These are phyloP conservation scores for Microsporum canis DNA, from an alignment of 2,329 filamentous ascomycete species.

Conservation along the genomic window DNA sequence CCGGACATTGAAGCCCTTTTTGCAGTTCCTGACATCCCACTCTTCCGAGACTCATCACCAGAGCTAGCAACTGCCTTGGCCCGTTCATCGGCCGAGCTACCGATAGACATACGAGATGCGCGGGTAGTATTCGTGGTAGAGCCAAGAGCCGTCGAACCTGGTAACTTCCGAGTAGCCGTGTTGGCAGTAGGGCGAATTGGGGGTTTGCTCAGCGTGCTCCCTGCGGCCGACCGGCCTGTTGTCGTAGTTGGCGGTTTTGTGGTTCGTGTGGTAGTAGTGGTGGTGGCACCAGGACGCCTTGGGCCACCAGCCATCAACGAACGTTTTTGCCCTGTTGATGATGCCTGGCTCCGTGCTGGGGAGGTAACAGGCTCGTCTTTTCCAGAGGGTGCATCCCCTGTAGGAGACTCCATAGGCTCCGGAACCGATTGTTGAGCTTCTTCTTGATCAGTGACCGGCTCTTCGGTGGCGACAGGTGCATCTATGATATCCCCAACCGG, in stretches of 20 bases:
- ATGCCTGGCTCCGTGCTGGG: background rate
- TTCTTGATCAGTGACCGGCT: background rate
- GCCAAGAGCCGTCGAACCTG: conserved; percentile 21
- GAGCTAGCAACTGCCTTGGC: conserved; percentile 32
- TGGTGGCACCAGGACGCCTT: conserved; percentile 22
- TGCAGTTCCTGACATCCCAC: conserved; percentile 31
- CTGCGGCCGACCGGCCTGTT: conserved; percentile 22
- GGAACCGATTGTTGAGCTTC: background rate
- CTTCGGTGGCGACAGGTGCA: background rate
- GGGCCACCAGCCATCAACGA: conserved; percentile 27
- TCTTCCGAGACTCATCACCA: conserved; percentile 32
- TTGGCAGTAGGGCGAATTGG: conserved; percentile 31
- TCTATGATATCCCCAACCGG: conserved; percentile 16
- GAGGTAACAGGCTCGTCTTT: background rate
- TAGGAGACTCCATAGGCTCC: conserved; percentile 11
- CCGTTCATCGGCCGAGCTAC: conserved; percentile 36
- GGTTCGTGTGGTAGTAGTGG: conserved; percentile 19
- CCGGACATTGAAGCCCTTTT: conserved; percentile 37
- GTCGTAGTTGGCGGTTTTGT: conserved; percentile 18
- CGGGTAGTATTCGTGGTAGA: conserved; percentile 28
- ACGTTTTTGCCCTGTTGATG: conserved; percentile 22
- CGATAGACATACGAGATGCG: conserved; percentile 32
- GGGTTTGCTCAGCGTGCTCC: conserved; percentile 34
- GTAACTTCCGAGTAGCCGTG: conserved; percentile 22
- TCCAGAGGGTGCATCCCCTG: conserved; percentile 21